Base-by-base conservation (phyloP, 2,329 filamentous ascomycete species). In the Claviceps fusiformis region DNA sequence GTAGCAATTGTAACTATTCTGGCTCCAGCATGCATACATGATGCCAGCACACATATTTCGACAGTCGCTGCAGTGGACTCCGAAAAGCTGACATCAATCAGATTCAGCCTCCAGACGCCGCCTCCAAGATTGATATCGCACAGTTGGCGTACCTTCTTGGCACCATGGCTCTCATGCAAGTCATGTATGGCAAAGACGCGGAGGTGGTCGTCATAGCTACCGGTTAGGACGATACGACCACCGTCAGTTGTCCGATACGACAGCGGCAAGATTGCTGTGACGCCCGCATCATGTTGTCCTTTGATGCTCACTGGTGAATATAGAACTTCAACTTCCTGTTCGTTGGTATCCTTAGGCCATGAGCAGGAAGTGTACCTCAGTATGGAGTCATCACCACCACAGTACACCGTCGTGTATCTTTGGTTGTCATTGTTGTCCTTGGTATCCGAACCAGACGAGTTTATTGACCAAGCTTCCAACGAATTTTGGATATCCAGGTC, bases 21-120 rank as follows among this genome's bases (percentile, higher is more conserved):
- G 10, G 82, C 77, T 0, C 93, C 93, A 2, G 87, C 89, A 72
- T 96, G 87, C 92, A 97, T 97, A 65, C 93, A 96, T 49, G 89
- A 95, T 17, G 85, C 91, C 45, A 96, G 73, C n/a, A 95, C 71
- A 48, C 76, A 66, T 33, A 71, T 56, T 50, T 66, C 65, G 59
- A 64, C 66, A 10, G 48, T 57, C 55, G 65, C 69, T 5, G 50
- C 58, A n/a, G 53, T 60, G 19, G 57, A 49, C 24, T 59, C 62
- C 19, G 52, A 15, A 33, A 33, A 35, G 19, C 17, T n/a, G 35
- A 66, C 53, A 2, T 68, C 64, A 10, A 89, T 70, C 44, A 86
- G 62, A 64, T 87, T 87, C 54, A 97, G 67, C 55, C 92, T 77
- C 90, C 93, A 98, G 2, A 97, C 92, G 1, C 91, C 91, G 10